A percentile compares a stretch with the other conserved stretches of the same genome.
Evolutionary conservation across 345 rosid genomes (phyloP).

Genomic region (Passiflora organensis): DNA sequence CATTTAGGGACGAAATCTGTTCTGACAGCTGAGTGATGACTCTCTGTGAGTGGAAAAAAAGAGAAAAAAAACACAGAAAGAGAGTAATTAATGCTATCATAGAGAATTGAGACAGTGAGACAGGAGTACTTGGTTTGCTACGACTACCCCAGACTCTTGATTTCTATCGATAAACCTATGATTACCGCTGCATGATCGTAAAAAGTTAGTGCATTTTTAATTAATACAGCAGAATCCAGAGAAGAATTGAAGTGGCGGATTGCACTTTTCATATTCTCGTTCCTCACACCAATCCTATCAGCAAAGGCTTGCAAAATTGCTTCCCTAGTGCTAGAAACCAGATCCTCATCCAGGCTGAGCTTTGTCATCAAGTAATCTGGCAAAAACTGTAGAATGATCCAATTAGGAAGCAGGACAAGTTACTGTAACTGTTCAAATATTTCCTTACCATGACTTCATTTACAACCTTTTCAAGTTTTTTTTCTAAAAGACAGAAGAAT

Average conservation of each 20-base stretch:
- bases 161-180: conserved; percentile 45
- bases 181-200: conserved; percentile 42
- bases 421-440: neutral
- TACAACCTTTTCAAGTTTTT: too few relatives aligned
- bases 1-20: conserved; percentile 78
- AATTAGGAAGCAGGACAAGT: too few relatives aligned
- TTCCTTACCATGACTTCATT: neutral
- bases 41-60: conserved; percentile 33
- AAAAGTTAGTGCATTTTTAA: too few relatives aligned
- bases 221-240: too few relatives aligned
- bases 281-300: conserved; percentile 62
- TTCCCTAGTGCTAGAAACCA: conserved; percentile 77
- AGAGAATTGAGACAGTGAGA: too few relatives aligned
- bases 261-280: conserved; percentile 62
- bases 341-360: conserved; percentile 59
- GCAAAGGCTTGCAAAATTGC: conserved; percentile 66
- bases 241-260: conserved; percentile 5
- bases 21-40: conserved; percentile 79
- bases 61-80: neutral
- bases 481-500: too few relatives aligned
- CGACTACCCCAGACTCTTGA: conserved; percentile 32
- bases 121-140: conserved; percentile 49
- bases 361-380: too few relatives aligned
- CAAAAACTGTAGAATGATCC: too few relatives aligned
- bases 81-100: too few relatives aligned